Evolutionary conservation across 2,329 filamentous ascomycete species (phyloP).

Genomic region (Elsinoe necatrix): DNA sequence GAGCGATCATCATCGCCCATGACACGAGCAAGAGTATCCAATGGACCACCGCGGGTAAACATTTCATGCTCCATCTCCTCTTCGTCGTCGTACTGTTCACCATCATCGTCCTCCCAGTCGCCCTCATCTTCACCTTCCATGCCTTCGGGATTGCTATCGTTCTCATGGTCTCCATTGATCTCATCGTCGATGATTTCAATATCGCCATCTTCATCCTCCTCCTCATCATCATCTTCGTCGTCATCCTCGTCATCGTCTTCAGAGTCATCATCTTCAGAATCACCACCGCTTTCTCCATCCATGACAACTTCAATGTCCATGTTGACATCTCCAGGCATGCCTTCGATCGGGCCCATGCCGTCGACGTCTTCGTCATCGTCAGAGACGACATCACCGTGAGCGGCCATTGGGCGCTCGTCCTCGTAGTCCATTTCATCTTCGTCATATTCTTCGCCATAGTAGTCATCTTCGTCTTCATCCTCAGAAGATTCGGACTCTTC

Average conservation of each 20-base stretch:
- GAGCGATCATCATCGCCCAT: constrained; percentile 30
- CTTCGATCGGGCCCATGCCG: constrained; percentile 66
- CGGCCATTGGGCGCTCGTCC: constrained; percentile 69
- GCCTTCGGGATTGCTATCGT: constrained; percentile 41
- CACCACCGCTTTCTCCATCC: constrained; percentile 61
- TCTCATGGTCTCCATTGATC: constrained; percentile 41
- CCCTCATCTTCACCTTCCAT: constrained; percentile 37
- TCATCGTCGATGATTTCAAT: constrained; percentile 37
- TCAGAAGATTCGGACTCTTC: constrained; percentile 75
- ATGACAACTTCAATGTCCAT: constrained; percentile 83
- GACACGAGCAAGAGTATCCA: constrained; percentile 20
- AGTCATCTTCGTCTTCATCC: constrained; percentile 60
- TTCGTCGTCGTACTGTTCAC: constrained; percentile 48
- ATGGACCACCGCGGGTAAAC: constrained; percentile 34
- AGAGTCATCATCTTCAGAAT: constrained; percentile 50
- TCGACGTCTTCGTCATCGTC: constrained; percentile 77
- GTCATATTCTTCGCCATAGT: constrained; percentile 79
- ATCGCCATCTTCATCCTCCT: constrained; percentile 48
- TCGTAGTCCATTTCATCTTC: constrained; percentile 84
- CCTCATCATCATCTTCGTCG: constrained; percentile 50
- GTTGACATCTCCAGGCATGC: constrained; percentile 51
- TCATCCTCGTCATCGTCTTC: constrained; percentile 52
- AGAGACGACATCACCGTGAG: constrained; percentile 80
- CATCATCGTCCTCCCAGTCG: constrained; percentile 35
- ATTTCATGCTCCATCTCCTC: constrained; percentile 41